Conservation (phyloP, 495 filamentous ascomycete species). For the Jackrogersella minutella region DNA sequence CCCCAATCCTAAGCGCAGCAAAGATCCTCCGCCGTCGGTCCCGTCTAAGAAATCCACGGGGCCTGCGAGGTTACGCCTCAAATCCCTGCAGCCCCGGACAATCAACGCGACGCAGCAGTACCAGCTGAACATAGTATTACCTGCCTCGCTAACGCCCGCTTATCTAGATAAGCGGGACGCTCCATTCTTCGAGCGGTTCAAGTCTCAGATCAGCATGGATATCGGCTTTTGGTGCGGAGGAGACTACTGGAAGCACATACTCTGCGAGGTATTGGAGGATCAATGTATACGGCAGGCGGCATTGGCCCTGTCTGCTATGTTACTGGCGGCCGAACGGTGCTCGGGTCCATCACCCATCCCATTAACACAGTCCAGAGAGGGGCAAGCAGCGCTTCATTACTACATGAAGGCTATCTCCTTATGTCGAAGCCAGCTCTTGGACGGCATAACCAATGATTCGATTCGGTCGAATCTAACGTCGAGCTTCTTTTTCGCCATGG, state of each 20-base stretch:
- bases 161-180: conserved; percentile 38
- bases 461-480: conserved; percentile 21
- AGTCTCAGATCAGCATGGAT: conserved; percentile 21
- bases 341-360: not conserved
- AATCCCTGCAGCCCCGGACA: conserved; percentile 3
- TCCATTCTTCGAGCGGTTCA: conserved; percentile 37
- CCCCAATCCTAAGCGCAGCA: conserved; percentile 5
- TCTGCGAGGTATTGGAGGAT: conserved; percentile 24
- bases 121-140: conserved; percentile 3
- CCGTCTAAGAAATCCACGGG: not conserved
- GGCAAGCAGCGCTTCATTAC: conserved; percentile 35
- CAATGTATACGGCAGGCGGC: conserved; percentile 31
- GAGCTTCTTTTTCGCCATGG: conserved; percentile 37
- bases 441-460: conserved; percentile 13
- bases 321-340: conserved; percentile 23
- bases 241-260: conserved; percentile 29
- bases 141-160: conserved; percentile 19
- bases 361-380: conserved; percentile 24
- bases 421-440: conserved; percentile 30
- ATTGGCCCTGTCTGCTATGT: conserved; percentile 27
- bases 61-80: conserved; percentile 2
- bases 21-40: not conserved
- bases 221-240: conserved; percentile 31
- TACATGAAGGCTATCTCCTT: conserved; percentile 42
- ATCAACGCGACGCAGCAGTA: not conserved